Evolutionary conservation across 2,329 filamentous ascomycete genomes (phyloP).

Genomic region (Mycosphaerella sp.): DNA sequence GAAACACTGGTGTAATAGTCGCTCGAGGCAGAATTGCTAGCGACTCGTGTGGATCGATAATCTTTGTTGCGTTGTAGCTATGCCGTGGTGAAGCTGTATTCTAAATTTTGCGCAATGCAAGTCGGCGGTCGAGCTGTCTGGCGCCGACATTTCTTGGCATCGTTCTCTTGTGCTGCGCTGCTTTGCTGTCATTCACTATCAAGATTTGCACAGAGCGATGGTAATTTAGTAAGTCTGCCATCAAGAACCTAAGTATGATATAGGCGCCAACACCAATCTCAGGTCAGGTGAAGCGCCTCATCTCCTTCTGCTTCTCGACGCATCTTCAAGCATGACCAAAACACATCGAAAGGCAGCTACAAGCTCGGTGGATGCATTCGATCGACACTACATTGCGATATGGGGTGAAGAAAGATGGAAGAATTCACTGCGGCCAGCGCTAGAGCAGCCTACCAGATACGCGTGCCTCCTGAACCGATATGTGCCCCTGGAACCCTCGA

Average conservation of each 20-base stretch:
- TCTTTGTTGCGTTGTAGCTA: not conserved
- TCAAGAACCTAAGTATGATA: not conserved
- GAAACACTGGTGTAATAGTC: not conserved
- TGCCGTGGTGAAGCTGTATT: not conserved
- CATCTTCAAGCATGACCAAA: constrained; percentile 22
- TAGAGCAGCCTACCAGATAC: constrained; percentile 24
- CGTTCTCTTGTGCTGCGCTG: not conserved
- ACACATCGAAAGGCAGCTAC: constrained; percentile 22
- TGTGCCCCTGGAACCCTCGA: constrained; percentile 15
- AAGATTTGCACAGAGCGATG: not conserved
- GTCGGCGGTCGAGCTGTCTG: not conserved
- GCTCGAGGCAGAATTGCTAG: not conserved
- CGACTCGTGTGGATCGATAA: not conserved
- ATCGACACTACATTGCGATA: constrained; percentile 29
- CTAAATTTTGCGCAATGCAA: not conserved
- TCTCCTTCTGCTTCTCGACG: not conserved
- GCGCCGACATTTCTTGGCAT: not conserved
- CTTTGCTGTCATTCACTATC: not conserved
- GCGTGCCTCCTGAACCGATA: constrained; percentile 30
- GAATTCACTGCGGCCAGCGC: constrained; percentile 25
- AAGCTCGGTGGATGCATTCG: constrained; percentile 28
- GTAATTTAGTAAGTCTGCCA: not conserved
- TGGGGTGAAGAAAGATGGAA: constrained; percentile 30
- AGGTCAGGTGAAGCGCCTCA: constrained; percentile 10
- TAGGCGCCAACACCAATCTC: not conserved